Percentiles rank a stretch among this genome's conserved stretches.
Conservation (phyloP, 2,329 filamentous ascomycete genomes). For the Blumeria hordei region DNA sequence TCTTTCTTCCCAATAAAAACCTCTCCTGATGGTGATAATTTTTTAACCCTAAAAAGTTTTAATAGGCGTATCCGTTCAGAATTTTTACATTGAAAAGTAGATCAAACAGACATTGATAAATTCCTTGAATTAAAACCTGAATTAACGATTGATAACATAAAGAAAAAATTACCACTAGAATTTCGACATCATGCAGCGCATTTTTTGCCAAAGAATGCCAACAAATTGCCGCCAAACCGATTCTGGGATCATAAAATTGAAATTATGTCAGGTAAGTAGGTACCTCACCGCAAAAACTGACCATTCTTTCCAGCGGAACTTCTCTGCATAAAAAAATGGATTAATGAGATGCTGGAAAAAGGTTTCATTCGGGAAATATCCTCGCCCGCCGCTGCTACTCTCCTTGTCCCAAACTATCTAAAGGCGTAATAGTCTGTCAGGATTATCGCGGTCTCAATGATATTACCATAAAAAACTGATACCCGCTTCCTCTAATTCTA, state of each 20-base stretch:
- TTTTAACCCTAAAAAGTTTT: background rate
- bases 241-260: background rate
- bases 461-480: background rate
- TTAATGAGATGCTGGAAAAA: background rate
- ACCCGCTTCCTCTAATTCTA: background rate
- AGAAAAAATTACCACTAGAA: background rate
- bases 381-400: background rate
- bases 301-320: too few species aligned
- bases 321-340: background rate
- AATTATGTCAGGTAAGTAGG: too few species aligned
- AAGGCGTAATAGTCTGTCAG: background rate
- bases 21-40: background rate
- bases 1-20: background rate
- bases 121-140: background rate
- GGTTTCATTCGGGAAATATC: background rate
- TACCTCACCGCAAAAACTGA: too few species aligned
- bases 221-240: background rate
- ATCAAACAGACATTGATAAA: background rate
- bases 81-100: background rate
- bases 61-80: background rate
- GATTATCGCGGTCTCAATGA: background rate
- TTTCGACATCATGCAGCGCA: background rate
- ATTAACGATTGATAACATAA: background rate
- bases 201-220: background rate
- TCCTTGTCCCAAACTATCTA: background rate